Percentiles rank a stretch among this genome's conserved stretches.
These are phyloP conservation scores for Ceratobasidium theobromae DNA, from an alignment of 1,284 basidiomycete species.

Conservation along the genomic window DNA sequence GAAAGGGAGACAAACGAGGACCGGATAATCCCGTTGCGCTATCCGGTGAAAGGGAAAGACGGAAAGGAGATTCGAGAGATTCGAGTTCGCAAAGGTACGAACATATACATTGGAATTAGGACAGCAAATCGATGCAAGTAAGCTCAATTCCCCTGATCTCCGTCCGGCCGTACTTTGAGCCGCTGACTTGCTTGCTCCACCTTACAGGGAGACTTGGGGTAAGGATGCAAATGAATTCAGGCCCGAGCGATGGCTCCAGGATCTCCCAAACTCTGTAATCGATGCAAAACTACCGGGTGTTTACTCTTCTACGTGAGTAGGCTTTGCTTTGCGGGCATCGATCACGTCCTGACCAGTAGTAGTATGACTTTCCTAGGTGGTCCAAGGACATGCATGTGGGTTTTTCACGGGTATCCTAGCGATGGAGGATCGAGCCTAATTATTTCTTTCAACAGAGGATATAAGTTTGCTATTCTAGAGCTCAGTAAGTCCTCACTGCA, in stretches of 20 bases:
- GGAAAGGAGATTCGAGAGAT: not conserved
- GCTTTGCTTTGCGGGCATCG: not conserved
- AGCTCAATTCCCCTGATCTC: too few species aligned
- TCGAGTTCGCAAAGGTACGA: not conserved
- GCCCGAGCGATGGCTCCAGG: conserved; percentile 4
- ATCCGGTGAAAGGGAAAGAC: not conserved
- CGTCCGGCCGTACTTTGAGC: too few species aligned
- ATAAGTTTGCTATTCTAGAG: conserved; percentile 10
- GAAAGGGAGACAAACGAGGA: not conserved
- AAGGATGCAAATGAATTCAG: conserved; percentile 7
- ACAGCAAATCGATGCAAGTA: conserved; percentile 5
- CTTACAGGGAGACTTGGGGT: conserved; percentile 23
- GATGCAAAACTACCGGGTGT: not conserved
- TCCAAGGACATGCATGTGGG: not conserved
- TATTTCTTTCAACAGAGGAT: not conserved
- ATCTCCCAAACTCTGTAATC: not conserved
- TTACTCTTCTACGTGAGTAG: not conserved
- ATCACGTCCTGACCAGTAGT: not conserved
- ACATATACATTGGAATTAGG: not conserved
- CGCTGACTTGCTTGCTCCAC: too few species aligned
- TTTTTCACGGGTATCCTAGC: not conserved
- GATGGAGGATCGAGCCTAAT: not conserved
- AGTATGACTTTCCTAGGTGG: conserved; percentile 9
- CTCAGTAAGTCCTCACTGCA: not conserved
- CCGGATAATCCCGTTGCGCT: not conserved